Percentiles rank a stretch among this genome's conserved stretches.
These are phyloP conservation scores for Sphagnurus paluster DNA, from an alignment of 1,284 basidiomycete genomes.

Conservation along the genomic window DNA sequence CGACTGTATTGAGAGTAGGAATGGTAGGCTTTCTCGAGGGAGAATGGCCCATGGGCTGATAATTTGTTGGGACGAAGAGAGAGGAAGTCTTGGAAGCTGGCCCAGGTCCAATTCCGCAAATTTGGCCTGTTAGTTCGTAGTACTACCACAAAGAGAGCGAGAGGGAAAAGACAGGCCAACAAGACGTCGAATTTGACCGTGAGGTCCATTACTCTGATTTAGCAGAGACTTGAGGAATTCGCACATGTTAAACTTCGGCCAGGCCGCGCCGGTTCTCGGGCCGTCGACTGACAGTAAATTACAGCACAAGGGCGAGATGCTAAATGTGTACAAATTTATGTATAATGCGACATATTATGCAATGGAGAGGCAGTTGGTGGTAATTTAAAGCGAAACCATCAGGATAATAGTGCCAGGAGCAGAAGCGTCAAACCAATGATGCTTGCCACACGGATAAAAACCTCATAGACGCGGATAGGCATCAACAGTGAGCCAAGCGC, in stretches of 20 bases:
- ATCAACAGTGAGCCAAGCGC: conserved; percentile 9
- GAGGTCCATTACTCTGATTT: conserved; percentile 4
- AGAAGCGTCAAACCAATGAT: conserved; percentile 17
- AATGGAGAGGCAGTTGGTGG: too few relatives aligned
- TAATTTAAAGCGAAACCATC: too few relatives aligned
- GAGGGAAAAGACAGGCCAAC: conserved; percentile 35
- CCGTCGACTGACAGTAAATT: too few relatives aligned
- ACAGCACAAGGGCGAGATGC: too few relatives aligned
- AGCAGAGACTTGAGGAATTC: too few relatives aligned
- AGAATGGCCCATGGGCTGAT: conserved; percentile 30
- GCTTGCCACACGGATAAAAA: conserved; percentile 14
- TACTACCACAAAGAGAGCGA: conserved; percentile 32
- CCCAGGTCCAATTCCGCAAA: conserved; percentile 21
- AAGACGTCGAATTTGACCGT: conserved; percentile 32
- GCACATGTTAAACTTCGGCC: too few relatives aligned
- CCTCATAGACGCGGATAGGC: conserved; percentile 9
- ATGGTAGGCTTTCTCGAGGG: conserved; percentile 36
- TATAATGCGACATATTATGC: too few relatives aligned
- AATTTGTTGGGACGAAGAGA: conserved; percentile 16
- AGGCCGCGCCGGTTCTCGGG: too few relatives aligned
- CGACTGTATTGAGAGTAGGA: conserved; percentile 37
- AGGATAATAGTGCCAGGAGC: conserved; percentile 15
- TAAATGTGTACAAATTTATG: too few relatives aligned
- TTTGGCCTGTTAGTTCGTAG: conserved; percentile 21
- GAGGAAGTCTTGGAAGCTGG: conserved; percentile 27